phyloP scores from a whole-genome alignment of 2,329 filamentous ascomycete species.

The Aspergillus oerlinghausenensis region DNA sequence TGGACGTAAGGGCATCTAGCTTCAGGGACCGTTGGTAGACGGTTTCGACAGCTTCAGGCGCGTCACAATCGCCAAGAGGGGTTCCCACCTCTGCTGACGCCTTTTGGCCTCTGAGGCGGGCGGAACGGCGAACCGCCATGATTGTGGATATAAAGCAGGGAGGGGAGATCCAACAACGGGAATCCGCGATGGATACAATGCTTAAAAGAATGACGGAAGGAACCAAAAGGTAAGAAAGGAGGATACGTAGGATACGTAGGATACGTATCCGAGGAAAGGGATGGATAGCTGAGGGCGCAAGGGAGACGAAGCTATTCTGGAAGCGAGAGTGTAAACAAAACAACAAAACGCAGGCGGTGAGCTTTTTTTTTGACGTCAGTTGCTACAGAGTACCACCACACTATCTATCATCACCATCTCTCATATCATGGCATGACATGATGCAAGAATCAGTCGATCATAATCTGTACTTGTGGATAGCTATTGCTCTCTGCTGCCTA shows the following conservation, averaged over 20 bases:
- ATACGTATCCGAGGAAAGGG: background rate
- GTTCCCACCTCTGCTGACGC: constrained; percentile 29
- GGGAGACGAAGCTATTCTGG: background rate
- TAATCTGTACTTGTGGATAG: background rate
- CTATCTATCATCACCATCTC: background rate
- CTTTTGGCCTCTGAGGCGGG: constrained; percentile 34
- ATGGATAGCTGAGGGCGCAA: background rate
- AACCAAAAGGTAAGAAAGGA: background rate
- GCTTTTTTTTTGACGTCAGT: constrained; percentile 1
- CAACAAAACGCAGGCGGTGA: constrained; percentile 1
- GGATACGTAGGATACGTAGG: no score
- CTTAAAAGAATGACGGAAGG: background rate
- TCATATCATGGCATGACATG: background rate
- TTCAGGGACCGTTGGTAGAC: background rate
- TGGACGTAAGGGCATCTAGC: background rate
- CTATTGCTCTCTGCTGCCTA: background rate
- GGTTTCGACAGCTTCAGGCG: constrained; percentile 8
- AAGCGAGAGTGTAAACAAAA: constrained; percentile 1
- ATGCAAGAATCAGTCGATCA: constrained; percentile 4
- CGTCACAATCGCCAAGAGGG: constrained; percentile 4
- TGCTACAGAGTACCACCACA: background rate
- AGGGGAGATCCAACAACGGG: constrained; percentile 3
- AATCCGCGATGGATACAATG: background rate
- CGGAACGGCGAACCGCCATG: constrained; percentile 40
- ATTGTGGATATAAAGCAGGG: background rate